Evolutionary conservation across 176 grass and related monocot species (phyloP).

Genomic region (Carex scoparia): DNA sequence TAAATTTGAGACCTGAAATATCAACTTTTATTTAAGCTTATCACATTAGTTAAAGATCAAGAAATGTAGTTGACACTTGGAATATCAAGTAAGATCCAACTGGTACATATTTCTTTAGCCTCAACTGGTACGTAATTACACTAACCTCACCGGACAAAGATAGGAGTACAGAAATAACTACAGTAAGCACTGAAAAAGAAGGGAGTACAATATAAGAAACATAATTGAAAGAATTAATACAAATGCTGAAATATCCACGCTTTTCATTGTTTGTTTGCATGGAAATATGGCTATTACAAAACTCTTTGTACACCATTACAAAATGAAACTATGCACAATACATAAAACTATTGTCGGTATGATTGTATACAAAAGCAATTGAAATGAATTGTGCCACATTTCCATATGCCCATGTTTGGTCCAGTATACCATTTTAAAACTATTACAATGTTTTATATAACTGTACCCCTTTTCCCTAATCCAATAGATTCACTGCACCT

Average conservation of each 20-base stretch:
- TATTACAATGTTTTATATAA: background rate
- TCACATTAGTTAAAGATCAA: background rate
- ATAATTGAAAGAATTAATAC: too few species aligned
- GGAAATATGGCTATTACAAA: background rate
- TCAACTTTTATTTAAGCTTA: background rate
- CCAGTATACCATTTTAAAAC: background rate
- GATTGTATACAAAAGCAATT: background rate
- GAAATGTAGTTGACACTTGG: background rate
- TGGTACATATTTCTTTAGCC: background rate
- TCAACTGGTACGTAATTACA: background rate
- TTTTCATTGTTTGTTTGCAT: too few species aligned
- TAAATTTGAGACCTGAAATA: background rate
- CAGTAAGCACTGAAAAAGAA: background rate
- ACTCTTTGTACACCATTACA: background rate
- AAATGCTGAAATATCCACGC: too few species aligned
- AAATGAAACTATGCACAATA: background rate
- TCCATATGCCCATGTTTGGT: background rate
- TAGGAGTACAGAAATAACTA: background rate
- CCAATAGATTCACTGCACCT: background rate
- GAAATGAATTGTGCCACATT: background rate
- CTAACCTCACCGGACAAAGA: background rate
- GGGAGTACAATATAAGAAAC: background rate
- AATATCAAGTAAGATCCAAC: background rate
- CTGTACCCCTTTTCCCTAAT: background rate
- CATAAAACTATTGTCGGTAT: background rate